Conservation (phyloP, 768 basidiomycete species). For the Leccinum rimulosum region DNA sequence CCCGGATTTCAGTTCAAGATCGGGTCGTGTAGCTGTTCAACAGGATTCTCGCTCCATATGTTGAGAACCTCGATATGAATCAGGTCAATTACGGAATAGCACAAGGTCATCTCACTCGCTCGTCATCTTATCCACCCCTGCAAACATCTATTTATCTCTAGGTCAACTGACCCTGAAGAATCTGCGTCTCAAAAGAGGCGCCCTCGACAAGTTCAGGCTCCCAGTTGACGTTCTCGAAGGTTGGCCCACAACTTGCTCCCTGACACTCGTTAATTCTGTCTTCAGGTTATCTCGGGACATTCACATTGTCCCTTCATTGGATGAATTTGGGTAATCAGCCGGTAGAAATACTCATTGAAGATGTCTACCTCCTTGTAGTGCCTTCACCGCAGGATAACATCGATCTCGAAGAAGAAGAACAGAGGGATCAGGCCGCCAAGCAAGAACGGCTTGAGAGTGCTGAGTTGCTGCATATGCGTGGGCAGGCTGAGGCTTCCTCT, state of each 20-base stretch:
- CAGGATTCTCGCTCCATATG: conserved; percentile 89
- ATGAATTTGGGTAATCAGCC: conserved; percentile 87
- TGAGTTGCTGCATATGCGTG: conserved; percentile 72
- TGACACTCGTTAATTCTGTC: not conserved
- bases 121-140: not conserved
- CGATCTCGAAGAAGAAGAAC: conserved; percentile 83
- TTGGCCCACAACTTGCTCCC: conserved; percentile 20
- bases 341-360: conserved; percentile 87
- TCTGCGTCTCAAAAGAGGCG: conserved; percentile 87
- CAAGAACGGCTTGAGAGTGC: conserved; percentile 86
- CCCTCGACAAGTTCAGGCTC: conserved; percentile 91
- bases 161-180: conserved; percentile 78
- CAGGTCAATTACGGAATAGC: conserved; percentile 93
- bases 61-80: conserved; percentile 92
- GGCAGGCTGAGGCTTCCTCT: conserved; percentile 48
- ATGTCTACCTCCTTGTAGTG: conserved; percentile 91
- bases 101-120: conserved; percentile 51
- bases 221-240: conserved; percentile 96
- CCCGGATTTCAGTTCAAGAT: not conserved
- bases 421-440: conserved; percentile 80
- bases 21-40: conserved; percentile 64
- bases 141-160: conserved; percentile 28
- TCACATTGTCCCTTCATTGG: conserved; percentile 86
- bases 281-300: conserved; percentile 79
- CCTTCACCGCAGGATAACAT: conserved; percentile 67